Base-by-base conservation (phyloP, 1,284 basidiomycete genomes). In the Dichomitus squalens region DNA sequence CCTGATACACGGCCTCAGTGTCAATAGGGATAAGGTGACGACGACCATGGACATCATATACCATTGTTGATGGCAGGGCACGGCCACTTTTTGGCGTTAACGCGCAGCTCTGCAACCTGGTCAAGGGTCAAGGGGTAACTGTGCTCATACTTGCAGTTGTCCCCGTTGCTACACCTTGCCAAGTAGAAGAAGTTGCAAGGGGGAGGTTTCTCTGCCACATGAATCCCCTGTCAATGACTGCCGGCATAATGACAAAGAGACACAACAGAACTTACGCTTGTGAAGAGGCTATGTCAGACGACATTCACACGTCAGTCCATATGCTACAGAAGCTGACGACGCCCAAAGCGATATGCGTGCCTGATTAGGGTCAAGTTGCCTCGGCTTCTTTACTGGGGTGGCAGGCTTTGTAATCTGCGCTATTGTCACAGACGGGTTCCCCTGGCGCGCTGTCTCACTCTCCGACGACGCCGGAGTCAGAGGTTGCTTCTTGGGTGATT, bases 111-210 rank as follows among this genome's bases (percentile, higher is more conserved):
- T 0, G 55, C 61, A 8, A 77, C 56, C 47, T 78, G 69, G 9
- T 74, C 68, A 4, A 69, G 55, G 1, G 66, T 68, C 21, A 79
- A 61, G 4, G 64, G 53, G 53, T 79, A 80, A 44, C 75, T 64
- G 59, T 80, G 79, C 23, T 70, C 73, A 57, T 75, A 79, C 14
- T 66, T 69, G 65, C 78, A 80, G 18, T 70, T 68, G 8, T 66
- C 62, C 41, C 73, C 73, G 35, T 72, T 65, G 55, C 66, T 70
- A 60, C 77, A 77, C 39, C 65, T 64, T 1, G 72, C 62, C 25
- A 80, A 68, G 62, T 80, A 79, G 63, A 68, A 72, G 60, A 72
- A 73, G 51, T 78, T 79, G 63, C 79, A 79, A 2, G 76, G 75
- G 1, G 73, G 72, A 4, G 76, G 76, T 58, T 65, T 74, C 40